A percentile compares a stretch with the other conserved stretches of the same genome.
These are phyloP conservation scores for Globisporangium splendens DNA, from an alignment of 352 stramenopile genomes.

Conservation along the genomic window DNA sequence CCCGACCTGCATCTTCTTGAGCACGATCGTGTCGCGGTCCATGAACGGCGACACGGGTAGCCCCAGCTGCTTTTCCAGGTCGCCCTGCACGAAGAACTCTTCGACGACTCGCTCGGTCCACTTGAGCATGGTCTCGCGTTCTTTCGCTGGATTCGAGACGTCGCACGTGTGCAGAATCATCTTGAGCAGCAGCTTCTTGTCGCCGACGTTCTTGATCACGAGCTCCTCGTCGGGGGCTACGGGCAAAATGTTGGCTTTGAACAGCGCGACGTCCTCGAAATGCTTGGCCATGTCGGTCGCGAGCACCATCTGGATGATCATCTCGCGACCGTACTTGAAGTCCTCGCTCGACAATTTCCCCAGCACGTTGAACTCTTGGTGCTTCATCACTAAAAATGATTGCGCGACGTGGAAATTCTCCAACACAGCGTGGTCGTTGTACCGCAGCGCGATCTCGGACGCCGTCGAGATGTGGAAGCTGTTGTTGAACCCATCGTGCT, in stretches of 20 bases:
- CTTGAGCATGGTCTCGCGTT: constrained; percentile 81
- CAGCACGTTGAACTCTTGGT: constrained; percentile 80
- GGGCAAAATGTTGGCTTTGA: constrained; percentile 86
- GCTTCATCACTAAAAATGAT: constrained; percentile 90
- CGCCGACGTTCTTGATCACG: constrained; percentile 76
- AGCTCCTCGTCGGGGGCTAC: constrained; percentile 49
- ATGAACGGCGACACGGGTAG: constrained; percentile 92
- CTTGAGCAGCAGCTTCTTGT: constrained; percentile 87
- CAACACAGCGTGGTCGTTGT: constrained; percentile 87
- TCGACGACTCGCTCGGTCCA: constrained; percentile 93
- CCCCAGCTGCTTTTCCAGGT: constrained; percentile 91
- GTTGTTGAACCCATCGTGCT: constrained; percentile 90
- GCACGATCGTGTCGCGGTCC: constrained; percentile 89
- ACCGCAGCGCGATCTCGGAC: constrained; percentile 84
- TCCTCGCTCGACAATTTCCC: constrained; percentile 66
- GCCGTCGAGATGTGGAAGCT: constrained; percentile 85
- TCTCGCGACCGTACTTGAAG: constrained; percentile 85
- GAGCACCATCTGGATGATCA: constrained; percentile 90
- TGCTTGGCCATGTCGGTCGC: constrained; percentile 90
- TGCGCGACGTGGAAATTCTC: constrained; percentile 89
- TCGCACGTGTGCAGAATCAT: constrained; percentile 92
- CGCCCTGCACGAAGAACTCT: constrained; percentile 95
- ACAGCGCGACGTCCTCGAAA: constrained; percentile 83
- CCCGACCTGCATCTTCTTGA: constrained; percentile 92
- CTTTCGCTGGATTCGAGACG: constrained; percentile 93